These are phyloP conservation scores for Zygoascus tannicola DNA, from an alignment of 805 yeast species.

Conservation along the genomic window DNA sequence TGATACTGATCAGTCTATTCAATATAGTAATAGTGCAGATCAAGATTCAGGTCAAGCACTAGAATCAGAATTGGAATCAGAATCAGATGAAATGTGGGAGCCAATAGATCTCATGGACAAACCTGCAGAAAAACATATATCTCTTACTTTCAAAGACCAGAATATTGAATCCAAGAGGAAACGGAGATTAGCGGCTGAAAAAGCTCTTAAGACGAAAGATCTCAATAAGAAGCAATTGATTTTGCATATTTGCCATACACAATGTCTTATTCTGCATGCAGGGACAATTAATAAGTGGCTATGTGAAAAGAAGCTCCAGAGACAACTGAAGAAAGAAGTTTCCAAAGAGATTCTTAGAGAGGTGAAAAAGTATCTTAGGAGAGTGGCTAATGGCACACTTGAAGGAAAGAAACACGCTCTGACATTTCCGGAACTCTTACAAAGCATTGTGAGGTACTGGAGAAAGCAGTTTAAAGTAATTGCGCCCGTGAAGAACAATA, in stretches of 20 bases:
- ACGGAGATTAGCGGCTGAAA: not conserved
- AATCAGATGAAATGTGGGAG: no score
- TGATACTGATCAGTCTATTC: no score
- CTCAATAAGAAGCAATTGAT: not conserved
- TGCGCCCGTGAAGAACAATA: not conserved
- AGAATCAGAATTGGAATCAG: no score
- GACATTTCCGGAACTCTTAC: not conserved
- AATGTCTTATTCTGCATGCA: constrained; percentile 2
- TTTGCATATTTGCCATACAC: constrained; percentile 1
- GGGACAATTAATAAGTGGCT: not conserved
- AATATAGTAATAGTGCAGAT: no score
- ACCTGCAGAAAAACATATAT: no score
- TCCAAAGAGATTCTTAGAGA: not conserved
- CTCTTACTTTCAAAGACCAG: not conserved
- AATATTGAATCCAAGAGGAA: not conserved
- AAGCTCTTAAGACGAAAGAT: not conserved
- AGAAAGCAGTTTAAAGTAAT: not conserved
- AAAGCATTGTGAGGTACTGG: not conserved
- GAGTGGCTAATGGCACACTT: constrained; percentile 1
- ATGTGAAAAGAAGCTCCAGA: not conserved
- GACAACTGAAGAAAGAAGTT: not conserved
- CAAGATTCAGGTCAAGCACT: no score
- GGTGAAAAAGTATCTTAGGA: not conserved
- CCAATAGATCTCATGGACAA: no score
- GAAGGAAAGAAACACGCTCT: not conserved